Evolutionary conservation across 345 rosid species (phyloP).

Genomic region (Rhodamnia rubescens): DNA sequence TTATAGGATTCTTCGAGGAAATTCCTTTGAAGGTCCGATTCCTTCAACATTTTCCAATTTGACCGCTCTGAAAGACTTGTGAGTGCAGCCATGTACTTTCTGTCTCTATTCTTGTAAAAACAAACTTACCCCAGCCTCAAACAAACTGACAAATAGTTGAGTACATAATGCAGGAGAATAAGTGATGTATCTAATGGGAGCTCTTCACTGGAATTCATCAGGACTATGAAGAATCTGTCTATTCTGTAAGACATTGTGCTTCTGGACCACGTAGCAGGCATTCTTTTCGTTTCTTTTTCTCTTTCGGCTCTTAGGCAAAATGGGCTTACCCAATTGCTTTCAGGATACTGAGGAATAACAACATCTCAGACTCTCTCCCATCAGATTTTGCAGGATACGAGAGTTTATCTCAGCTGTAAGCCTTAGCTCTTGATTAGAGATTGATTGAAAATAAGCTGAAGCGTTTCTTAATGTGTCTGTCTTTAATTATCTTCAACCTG

Average conservation of each 20-base stretch:
- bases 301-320: not conserved
- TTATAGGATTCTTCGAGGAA: conserved; percentile 14
- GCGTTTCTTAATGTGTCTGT: not conserved
- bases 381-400: conserved; percentile 20
- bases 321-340: not conserved
- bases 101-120: not conserved
- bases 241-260: conserved; percentile 25
- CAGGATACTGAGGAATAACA: conserved; percentile 27
- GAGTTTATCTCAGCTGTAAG: conserved; percentile 6
- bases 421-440: not conserved
- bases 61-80: conserved; percentile 16
- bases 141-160: not conserved
- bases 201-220: conserved; percentile 32
- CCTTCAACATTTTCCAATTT: conserved; percentile 30
- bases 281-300: not conserved
- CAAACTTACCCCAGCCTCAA: not conserved
- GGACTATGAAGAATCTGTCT: conserved; percentile 18
- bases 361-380: conserved; percentile 26
- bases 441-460: not conserved
- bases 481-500: not conserved
- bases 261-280: not conserved
- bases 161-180: conserved; percentile 14
- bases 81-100: conserved; percentile 4
- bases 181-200: conserved; percentile 19
- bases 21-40: conserved; percentile 32